Evolutionary conservation across 371 early-diverging fungal species (phyloP).

Genomic region (Cokeromyces recurvatus): DNA sequence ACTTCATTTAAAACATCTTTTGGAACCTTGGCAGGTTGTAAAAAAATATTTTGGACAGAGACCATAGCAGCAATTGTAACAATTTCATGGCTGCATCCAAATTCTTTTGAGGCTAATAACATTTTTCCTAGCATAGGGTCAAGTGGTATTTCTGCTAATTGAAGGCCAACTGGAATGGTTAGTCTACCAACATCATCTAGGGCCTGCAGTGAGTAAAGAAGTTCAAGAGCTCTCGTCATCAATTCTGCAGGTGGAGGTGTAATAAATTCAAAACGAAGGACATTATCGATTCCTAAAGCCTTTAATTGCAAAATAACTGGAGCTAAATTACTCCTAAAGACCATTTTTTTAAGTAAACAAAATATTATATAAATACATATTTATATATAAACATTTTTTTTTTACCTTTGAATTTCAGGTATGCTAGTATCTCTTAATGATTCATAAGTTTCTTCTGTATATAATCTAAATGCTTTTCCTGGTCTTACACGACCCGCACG

Average conservation of each 20-base stretch:
- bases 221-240: slow-evolving; percentile 63
- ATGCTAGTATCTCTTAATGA: slow-evolving; percentile 45
- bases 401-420: slow-evolving; percentile 73
- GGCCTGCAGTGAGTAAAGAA: slow-evolving; percentile 69
- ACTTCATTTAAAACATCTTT: slow-evolving; percentile 53
- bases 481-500: slow-evolving; percentile 73
- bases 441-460: slow-evolving; percentile 65
- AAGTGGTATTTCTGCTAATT: slow-evolving; percentile 78
- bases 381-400: too few relatives aligned
- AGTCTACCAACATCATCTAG: slow-evolving; percentile 72
- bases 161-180: slow-evolving; percentile 74
- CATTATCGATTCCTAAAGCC: slow-evolving; percentile 75
- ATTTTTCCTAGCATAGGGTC: slow-evolving; percentile 76
- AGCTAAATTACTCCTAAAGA: slow-evolving; percentile 43
- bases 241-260: slow-evolving; percentile 64
- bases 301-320: slow-evolving; percentile 65
- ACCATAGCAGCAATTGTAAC: slow-evolving; percentile 81
- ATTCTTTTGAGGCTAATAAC: slow-evolving; percentile 59
- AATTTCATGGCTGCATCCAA: slow-evolving; percentile 74
- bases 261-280: slow-evolving; percentile 76
- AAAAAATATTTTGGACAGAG: slow-evolving; percentile 73
- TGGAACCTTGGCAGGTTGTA: slow-evolving; percentile 45
- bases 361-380: too few relatives aligned
- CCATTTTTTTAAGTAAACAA: too few relatives aligned
- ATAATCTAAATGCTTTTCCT: slow-evolving; percentile 69